Evolutionary conservation across 345 rosid genomes (phyloP).

Genomic region (Balakata baccata): DNA sequence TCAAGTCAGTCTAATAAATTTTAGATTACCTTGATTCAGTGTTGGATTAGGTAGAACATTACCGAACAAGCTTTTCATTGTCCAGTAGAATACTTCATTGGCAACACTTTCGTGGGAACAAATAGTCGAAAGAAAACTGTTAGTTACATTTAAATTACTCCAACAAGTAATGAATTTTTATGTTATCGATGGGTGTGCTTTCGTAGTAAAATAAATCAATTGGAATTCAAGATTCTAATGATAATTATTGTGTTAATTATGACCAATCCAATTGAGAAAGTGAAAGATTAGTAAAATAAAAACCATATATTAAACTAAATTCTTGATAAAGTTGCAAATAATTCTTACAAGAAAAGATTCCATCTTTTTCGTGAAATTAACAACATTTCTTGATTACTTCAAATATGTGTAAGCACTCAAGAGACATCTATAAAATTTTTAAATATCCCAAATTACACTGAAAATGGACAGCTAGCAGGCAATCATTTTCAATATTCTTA

Average conservation of each 20-base stretch:
- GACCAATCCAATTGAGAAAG: not conserved
- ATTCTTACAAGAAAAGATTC: not conserved
- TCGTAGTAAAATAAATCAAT: not conserved
- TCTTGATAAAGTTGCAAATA: not conserved
- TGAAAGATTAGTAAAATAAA: not conserved
- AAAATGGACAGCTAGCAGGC: too few species aligned
- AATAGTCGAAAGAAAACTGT: constrained; percentile 18
- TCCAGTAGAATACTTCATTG: constrained; percentile 23
- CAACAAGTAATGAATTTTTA: not conserved
- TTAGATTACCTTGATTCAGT: not conserved
- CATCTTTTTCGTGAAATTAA: not conserved
- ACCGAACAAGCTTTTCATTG: constrained; percentile 24
- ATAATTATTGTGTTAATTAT: not conserved
- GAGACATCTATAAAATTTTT: not conserved
- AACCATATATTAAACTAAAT: not conserved
- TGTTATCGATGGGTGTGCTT: not conserved
- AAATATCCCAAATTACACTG: too few species aligned
- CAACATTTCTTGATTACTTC: not conserved
- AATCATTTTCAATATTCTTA: too few species aligned
- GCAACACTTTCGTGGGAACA: constrained; percentile 2
- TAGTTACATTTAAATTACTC: not conserved
- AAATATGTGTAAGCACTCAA: not conserved
- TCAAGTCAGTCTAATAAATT: not conserved
- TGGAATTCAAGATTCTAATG: not conserved
- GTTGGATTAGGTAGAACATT: constrained; percentile 9